Evolutionary conservation across 1,284 basidiomycete genomes (phyloP), one percentile per base, ranked within the genome.

Genomic region (Ganoderma meredithae): DNA sequence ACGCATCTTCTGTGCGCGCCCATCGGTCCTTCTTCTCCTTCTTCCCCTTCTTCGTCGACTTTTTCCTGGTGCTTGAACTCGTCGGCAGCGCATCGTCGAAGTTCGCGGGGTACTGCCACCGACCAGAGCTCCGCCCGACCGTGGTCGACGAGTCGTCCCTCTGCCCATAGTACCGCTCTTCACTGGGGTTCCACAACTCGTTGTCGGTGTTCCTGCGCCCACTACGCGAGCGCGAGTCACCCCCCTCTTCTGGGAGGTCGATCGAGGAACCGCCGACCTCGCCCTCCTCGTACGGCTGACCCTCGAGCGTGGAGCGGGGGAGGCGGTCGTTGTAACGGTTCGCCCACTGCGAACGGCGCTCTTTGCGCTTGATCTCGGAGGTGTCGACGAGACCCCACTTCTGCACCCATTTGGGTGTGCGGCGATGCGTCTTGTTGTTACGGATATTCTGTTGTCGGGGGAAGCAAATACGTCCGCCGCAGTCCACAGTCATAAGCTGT

Each of bases 351-450:
- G 90, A 94, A 77, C 92, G 92, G 68, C 86, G 88, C 75, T 91
- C 86, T 70, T 91, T 90, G 76, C 95, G 91, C 74, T 89, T 86
- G 76, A 93, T 90, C 73, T 91, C 89, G 27, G 88, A 83, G 36
- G 88, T 90, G 78, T 96, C 88, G 73, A 98, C 89, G 60, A 98
- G 90, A 43, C 96, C 96, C 77, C 94, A 95, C 70, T 91, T 89
- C 79, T 95, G 86, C 0, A 93, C 94, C 97, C 97, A 99, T 78
- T 97, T 96, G 19, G 97, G 97, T 27, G 96, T 98, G 66, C 97
- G 91, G 36, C 88, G 85, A 76, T 93, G 87, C 75, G 90, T 97
- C 84, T 96, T 95, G 85, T 98, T 98, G 83, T 98, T 98, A 64
- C 97, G 87, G 73, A 99, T 91, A 81, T 97, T 98, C 90, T 98